Evolutionary conservation across 140 eudicot genomes (phyloP), one percentile per base, ranked within the genome.

Genomic region (Cichorium intybus): DNA sequence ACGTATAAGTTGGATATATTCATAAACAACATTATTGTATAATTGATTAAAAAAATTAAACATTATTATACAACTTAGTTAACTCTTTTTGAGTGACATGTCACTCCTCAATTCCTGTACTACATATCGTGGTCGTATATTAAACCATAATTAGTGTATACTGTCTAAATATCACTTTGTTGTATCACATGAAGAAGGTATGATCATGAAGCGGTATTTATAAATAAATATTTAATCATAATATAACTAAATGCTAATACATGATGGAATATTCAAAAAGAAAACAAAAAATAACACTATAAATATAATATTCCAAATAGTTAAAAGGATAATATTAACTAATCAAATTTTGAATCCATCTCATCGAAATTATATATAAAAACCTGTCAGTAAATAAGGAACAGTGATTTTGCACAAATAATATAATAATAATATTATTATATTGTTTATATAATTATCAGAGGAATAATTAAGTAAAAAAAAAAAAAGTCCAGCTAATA

Each of bases 401-500:
- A 39, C 63, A 50, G 54, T 53, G 33, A 35, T 70, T 60, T 29
- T 39, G 23, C n/a, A 3, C 49, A 28, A 10, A 37, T 16, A n/a
- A 24, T 52, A 3, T 41, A 64, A 31, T 29, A 52, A 17, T 59
- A 10, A 21, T 14, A 29, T 5, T 31, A 56, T 2, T 51, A 7
- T 37, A 41, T 11, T 55, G 10, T 5, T 47, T 29, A 33, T 17
- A n/a, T 11, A 6, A 3, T 16, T 9, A 55, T 4, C 14, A 24
- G 21, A 24, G 24, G 26, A 56, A 16, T 45, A n/a, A n/a, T n/a
- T n/a, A n/a, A n/a, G n/a, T n/a, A 31, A n/a, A 29, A 10, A 60
- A 3, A 71, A 16, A 48, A 51, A 71, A 35, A 64, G 15, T 66
- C 68, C 73, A 74, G 79, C 69, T 74, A 66, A 66, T 74, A 66